Evolutionary conservation across 805 yeast genomes (phyloP).

Genomic region (Metschnikowia hibisci): DNA sequence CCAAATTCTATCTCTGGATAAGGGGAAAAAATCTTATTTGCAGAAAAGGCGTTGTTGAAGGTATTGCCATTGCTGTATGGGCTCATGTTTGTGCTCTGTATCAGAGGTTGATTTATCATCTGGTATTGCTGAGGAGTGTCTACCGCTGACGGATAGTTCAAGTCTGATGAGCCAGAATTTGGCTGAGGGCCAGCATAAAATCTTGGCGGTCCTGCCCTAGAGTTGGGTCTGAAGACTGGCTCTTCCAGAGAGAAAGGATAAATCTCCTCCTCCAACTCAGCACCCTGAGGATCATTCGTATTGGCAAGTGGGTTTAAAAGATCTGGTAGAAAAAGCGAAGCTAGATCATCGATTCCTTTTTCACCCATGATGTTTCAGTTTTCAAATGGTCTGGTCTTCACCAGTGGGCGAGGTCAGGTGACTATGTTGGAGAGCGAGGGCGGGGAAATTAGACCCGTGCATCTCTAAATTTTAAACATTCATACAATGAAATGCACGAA

Average conservation of each 20-base stretch:
- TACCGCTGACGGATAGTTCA: neutral
- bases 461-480: too few relatives aligned
- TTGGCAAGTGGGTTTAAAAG: constrained; percentile 25
- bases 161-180: neutral
- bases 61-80: neutral
- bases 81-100: neutral
- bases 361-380: constrained; percentile 7
- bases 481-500: neutral
- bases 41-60: neutral
- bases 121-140: neutral
- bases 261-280: constrained; percentile 2
- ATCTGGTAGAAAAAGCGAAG: constrained; percentile 41
- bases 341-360: constrained; percentile 36
- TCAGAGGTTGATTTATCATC: neutral
- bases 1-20: constrained; percentile 12
- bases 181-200: neutral
- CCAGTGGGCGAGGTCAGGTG: neutral
- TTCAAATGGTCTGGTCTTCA: too few relatives aligned
- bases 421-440: neutral
- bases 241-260: constrained; percentile 2
- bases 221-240: neutral
- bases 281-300: constrained; percentile 1
- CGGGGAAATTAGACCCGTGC: neutral
- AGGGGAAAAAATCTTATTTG: neutral
- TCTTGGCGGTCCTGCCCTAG: neutral